Base-by-base conservation (phyloP, 164 flowering plant genomes). In the Vitis cinerea region DNA sequence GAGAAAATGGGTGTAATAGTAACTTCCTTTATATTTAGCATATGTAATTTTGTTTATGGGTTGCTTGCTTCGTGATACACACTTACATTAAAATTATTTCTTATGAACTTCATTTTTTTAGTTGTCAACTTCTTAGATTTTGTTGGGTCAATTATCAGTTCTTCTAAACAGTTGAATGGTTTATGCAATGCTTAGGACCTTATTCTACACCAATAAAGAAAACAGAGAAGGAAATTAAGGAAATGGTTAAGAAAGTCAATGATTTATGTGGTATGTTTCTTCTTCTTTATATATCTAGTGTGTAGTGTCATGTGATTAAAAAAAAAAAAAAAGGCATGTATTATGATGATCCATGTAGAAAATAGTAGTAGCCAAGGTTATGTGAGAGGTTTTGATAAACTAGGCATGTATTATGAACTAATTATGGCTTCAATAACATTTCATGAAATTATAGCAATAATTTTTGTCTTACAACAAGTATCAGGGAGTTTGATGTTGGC, bases 401-500 rank as follows among this genome's bases (percentile, higher is more conserved):
- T 37, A 37, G 0, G 44, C 44, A 37, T 37, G 44, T 4, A 37
- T 56, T 10, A 29, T 23, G 51, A 31, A 7, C 3, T 4, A 0
- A 9, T 23, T 52, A 10, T 65, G 15, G 16, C 11, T 2, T 59
- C 5, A 10, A 15, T 48, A 49, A 59, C 48, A 27, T 53, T 66
- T 29, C 14, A 3, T 62, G 9, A 2, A 30, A 19, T 2, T n/a
- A 5, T 52, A 23, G 31, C 12, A 15, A 27, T 59, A 23, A 1
- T 37, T 44, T 31, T 29, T 29, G 11, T 14, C 50, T 31, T 8
- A 5, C 52, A 19, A 57, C 7, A 96, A 98, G 99, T 50, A 93
- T 96, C 56, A 96, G 92, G 84, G 98, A 96, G 69, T 96, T 98
- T 19, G 98, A 96, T 73, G 92, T 98, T 72, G 99, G 99, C 11